Conservation (phyloP, 192 early-diverging fungal species). For the Backusella circina region DNA sequence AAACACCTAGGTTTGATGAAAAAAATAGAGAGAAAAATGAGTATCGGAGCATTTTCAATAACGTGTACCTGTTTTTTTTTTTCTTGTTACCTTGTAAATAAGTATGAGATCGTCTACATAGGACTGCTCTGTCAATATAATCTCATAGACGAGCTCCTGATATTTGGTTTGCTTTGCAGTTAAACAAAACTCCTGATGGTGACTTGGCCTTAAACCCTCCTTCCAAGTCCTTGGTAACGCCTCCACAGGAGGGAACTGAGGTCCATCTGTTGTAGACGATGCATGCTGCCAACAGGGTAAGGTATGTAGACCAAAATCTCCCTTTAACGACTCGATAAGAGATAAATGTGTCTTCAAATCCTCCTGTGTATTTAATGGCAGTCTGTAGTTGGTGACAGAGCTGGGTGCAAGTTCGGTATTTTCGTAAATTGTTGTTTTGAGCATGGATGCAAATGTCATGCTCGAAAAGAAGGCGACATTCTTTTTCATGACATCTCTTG, state of each 20-base stretch:
- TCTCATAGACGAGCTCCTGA: background rate
- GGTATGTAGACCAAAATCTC: background rate
- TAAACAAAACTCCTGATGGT: background rate
- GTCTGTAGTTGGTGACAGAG: background rate
- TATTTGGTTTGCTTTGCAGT: background rate
- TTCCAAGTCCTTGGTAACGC: constrained; percentile 2
- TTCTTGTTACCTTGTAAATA: background rate
- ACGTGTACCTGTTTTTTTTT: background rate
- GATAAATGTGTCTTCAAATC: background rate
- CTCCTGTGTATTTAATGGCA: background rate
- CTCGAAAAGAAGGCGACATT: constrained; percentile 1
- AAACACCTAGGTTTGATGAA: background rate
- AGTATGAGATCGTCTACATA: constrained; percentile 8
- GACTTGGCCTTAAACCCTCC: background rate
- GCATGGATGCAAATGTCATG: background rate
- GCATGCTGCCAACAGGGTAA: background rate
- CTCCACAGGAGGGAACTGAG: background rate
- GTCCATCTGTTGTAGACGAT: background rate
- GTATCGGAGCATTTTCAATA: background rate
- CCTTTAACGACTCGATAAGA: background rate
- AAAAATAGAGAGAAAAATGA: background rate
- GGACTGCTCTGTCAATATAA: background rate
- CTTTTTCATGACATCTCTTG: background rate
- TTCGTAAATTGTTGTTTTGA: background rate
- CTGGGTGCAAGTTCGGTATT: background rate